phyloP scores from a whole-genome alignment of 2,329 filamentous ascomycete genomes.

The Atkinsonella texensis region DNA sequence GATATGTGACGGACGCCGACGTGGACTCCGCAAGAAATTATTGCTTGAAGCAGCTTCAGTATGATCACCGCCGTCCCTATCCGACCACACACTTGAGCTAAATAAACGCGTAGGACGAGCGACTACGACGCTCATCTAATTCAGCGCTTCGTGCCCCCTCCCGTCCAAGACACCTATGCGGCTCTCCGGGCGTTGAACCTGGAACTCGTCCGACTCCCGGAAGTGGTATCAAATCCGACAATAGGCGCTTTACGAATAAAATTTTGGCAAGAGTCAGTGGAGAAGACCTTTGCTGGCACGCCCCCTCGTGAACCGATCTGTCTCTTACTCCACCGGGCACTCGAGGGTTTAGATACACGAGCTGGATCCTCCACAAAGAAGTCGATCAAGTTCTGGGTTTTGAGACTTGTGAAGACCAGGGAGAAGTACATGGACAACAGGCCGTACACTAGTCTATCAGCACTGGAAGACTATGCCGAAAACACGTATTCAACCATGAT shows the following conservation, averaged over 20 bases:
- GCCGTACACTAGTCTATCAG: slow-evolving; percentile 61
- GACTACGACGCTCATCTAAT: slow-evolving; percentile 84
- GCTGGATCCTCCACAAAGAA: slow-evolving; percentile 28
- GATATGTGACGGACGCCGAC: slow-evolving; percentile 38
- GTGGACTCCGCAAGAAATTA: slow-evolving; percentile 41
- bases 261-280: slow-evolving; percentile 84
- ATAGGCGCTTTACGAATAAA: slow-evolving; percentile 84
- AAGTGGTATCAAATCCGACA: slow-evolving; percentile 76
- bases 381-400: slow-evolving; percentile 59
- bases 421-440: slow-evolving; percentile 75
- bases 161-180: slow-evolving; percentile 71
- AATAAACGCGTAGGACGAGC: slow-evolving; percentile 48
- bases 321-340: slow-evolving; percentile 63
- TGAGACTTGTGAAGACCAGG: slow-evolving; percentile 66
- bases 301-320: slow-evolving; percentile 89
- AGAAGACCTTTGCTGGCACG: slow-evolving; percentile 60
- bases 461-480: slow-evolving; percentile 81
- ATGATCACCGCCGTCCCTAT: slow-evolving; percentile 5
- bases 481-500: slow-evolving; percentile 89
- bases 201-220: slow-evolving; percentile 79
- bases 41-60: slow-evolving; percentile 42
- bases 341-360: slow-evolving; percentile 45
- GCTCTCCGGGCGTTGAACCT: slow-evolving; percentile 88
- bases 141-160: slow-evolving; percentile 67
- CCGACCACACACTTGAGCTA: slow-evolving; percentile 1